Percentiles rank a stretch among this genome's conserved stretches.
phyloP scores from a whole-genome alignment of 179 eudicot species.

The Silene vulgaris region DNA sequence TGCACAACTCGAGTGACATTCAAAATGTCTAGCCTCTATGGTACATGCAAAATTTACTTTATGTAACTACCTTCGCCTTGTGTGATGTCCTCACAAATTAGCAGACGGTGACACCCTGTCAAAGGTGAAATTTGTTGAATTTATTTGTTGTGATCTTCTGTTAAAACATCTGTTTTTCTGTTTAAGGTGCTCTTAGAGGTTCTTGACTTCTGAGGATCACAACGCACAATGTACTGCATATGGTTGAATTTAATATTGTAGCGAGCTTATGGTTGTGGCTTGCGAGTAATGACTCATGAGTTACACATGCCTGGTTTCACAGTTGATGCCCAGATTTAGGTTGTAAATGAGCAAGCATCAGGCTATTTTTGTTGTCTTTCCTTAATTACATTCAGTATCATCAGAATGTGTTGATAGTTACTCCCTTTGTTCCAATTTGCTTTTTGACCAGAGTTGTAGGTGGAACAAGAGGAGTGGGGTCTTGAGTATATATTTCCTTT shows the following conservation, averaged over 20 bases:
- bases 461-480: too few species aligned
- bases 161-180: neutral
- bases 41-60: neutral
- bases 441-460: too few species aligned
- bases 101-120: neutral
- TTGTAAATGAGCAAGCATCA: neutral
- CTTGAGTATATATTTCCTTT: too few species aligned
- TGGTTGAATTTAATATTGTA: neutral
- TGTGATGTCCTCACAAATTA: too few species aligned
- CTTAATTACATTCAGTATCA: neutral
- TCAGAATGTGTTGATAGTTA: neutral
- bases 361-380: neutral
- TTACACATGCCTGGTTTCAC: neutral
- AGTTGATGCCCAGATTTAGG: neutral
- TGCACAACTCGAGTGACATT: neutral
- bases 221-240: neutral
- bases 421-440: too few species aligned
- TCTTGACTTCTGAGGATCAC: neutral
- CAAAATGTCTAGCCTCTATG: neutral
- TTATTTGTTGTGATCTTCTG: neutral
- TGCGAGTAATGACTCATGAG: neutral
- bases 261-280: neutral
- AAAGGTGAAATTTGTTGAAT: neutral
- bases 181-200: neutral
- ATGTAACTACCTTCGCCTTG: neutral